Evolutionary conservation across 2,329 filamentous ascomycete genomes (phyloP), one percentile per base, ranked within the genome.

Genomic region (Colletotrichum cordylinicola): DNA sequence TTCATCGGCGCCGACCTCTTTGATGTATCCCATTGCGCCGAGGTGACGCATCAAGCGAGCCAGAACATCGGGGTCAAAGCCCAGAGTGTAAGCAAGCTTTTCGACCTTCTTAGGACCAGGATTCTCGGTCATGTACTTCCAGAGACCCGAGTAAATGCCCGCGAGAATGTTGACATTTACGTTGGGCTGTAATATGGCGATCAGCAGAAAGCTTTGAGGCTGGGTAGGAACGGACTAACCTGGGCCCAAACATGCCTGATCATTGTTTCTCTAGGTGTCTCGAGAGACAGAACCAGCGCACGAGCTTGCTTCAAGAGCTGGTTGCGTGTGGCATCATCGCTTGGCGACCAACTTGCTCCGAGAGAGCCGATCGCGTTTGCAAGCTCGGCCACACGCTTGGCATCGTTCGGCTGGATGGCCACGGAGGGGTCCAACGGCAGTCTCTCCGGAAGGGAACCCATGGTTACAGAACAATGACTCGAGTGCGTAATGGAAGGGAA

Each of bases 31-130:
- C 79, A 85, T 83, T 4, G 84, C 79, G n/a, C 70, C 78, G 1
- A 85, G 77, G 29, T 85, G 84, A 67, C 83, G 82, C 60, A 85
- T 76, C 33, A 85, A 73, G 6, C 84, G 83, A 64, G 79, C 81
- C 78, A 81, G 55, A 2, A 80, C 48, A 5, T 72, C 65, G 2
- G 70, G 33, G 4, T 80, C 78, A 4, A 71, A 70, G 6, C 24
- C 10, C 3, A 70, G n/a, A 3, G 21, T 21, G 4, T 48, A 16
- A 4, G 35, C 43, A 13, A 62, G 43, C 12, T 66, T 31, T 2
- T 24, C 35, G 4, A 77, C 60, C 13, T 13, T 72, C 67, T 67
- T 69, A 1, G 60, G 48, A 2, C 64, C 58, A 18, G 52, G 56
- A 12, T 68, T 66, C 31, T 33, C 10, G 31, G 43, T 67, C 52